Conservation (phyloP, 1,139 yeast species). For the Debaryomyces singareniensis region DNA sequence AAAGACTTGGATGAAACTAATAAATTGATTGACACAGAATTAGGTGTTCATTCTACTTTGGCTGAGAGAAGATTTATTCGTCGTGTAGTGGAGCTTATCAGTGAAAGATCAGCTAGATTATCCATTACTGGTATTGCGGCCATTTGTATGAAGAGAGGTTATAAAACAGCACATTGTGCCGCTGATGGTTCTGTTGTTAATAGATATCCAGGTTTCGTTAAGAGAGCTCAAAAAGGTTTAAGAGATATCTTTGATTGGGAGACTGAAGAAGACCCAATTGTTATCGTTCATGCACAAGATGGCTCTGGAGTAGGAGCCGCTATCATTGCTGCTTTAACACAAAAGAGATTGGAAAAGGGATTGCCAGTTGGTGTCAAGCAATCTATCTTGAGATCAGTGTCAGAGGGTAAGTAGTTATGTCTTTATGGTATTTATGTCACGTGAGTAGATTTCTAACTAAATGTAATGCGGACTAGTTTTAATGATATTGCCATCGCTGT, state of each 20-base stretch:
- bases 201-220: constrained; percentile 87
- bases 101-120: constrained; percentile 88
- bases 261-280: constrained; percentile 63
- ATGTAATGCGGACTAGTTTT: too few relatives aligned
- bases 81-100: constrained; percentile 78
- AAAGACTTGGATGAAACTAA: constrained; percentile 77
- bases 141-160: constrained; percentile 80
- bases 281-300: constrained; percentile 88
- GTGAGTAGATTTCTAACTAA: too few relatives aligned
- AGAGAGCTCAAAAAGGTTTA: constrained; percentile 83
- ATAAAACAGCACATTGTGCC: constrained; percentile 78
- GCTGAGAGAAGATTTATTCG: constrained; percentile 82
- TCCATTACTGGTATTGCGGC: constrained; percentile 97
- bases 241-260: constrained; percentile 89
- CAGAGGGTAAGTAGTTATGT: too few relatives aligned
- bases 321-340: constrained; percentile 89
- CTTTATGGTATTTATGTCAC: too few relatives aligned
- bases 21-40: constrained; percentile 52
- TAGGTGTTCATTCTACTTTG: constrained; percentile 60
- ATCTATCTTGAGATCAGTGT: too few relatives aligned
- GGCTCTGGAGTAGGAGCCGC: constrained; percentile 99
- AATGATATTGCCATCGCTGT: too few relatives aligned
- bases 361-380: constrained; percentile 61
- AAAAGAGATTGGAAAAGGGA: constrained; percentile 65
- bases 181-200: constrained; percentile 96